A percentile compares a stretch with the other conserved stretches of the same genome.
phyloP scores from a whole-genome alignment of 345 rosid genomes.

The Ricinus communis region DNA sequence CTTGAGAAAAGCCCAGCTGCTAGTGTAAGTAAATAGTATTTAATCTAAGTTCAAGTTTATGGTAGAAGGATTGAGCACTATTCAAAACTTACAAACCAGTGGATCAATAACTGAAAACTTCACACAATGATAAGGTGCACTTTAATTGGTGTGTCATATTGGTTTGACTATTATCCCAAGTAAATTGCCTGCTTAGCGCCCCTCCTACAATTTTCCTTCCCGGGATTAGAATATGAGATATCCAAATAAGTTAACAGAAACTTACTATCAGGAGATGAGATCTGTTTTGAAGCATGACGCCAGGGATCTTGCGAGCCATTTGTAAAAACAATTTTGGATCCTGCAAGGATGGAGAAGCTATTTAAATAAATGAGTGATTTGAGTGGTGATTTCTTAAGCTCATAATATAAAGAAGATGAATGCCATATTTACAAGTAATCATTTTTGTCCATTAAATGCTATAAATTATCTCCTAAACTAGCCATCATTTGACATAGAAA shows the following conservation, averaged over 20 bases:
- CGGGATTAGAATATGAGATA: neutral
- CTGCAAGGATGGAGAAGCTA: conserved; percentile 37
- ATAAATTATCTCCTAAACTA: neutral
- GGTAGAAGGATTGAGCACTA: neutral
- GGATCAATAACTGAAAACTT: neutral
- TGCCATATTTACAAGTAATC: neutral
- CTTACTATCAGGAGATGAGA: conserved; percentile 69
- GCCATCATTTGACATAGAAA: neutral
- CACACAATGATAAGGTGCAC: neutral
- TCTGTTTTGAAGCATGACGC: conserved; percentile 89
- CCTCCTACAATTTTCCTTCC: too few relatives aligned
- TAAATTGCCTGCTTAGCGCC: neutral
- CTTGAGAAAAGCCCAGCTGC: too few relatives aligned
- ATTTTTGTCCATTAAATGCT: neutral
- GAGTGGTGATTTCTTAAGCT: neutral
- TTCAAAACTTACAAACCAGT: neutral
- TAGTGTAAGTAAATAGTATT: neutral
- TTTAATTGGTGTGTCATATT: too few relatives aligned
- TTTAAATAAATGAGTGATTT: conserved; percentile 1
- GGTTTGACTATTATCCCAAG: neutral
- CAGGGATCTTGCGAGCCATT: conserved; percentile 96
- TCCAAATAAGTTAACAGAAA: conserved; percentile 8
- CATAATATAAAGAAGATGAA: neutral
- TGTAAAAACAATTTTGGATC: conserved; percentile 76
- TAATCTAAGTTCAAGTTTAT: neutral